These are phyloP conservation scores for Ministeria vibrans DNA, from an alignment of 78 protist genomes.

Conservation along the genomic window DNA sequence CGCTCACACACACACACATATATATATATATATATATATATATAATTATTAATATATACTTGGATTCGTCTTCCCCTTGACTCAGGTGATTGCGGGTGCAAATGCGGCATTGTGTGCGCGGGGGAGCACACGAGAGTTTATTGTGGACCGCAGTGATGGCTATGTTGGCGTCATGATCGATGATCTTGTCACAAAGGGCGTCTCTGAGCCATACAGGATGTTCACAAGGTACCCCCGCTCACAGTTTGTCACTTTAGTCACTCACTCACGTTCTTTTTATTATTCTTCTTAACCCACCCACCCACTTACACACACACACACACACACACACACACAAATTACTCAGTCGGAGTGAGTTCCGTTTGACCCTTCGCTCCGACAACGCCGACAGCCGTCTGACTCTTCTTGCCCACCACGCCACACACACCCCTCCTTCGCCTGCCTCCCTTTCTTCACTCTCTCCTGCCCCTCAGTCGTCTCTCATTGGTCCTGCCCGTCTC, in stretches of 20 bases:
- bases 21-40: background rate
- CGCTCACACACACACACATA: background rate
- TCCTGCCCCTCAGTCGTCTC: background rate
- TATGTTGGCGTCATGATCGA: constrained; percentile 85
- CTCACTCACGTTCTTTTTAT: background rate
- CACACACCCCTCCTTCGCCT: background rate
- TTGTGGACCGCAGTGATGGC: constrained; percentile 60
- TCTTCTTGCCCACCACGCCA: background rate
- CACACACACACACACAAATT: no score
- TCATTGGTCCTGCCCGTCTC: background rate
- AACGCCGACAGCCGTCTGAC: constrained; percentile 84
- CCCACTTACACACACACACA: background rate
- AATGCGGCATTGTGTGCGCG: constrained; percentile 65
- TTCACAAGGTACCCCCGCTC: constrained; percentile 52
- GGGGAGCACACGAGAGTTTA: constrained; percentile 18
- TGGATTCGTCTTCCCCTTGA: background rate
- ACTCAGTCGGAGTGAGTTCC: background rate
- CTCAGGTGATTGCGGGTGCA: constrained; percentile 82
- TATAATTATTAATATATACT: background rate
- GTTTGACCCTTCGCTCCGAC: constrained; percentile 69
- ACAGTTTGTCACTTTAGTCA: background rate
- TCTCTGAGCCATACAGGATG: constrained; percentile 88
- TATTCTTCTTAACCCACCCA: no score
- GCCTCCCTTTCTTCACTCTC: background rate
- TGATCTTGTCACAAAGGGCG: constrained; percentile 76